phyloP scores from a whole-genome alignment of 768 basidiomycete genomes.

The Lanmaoa pseudosensibilis region DNA sequence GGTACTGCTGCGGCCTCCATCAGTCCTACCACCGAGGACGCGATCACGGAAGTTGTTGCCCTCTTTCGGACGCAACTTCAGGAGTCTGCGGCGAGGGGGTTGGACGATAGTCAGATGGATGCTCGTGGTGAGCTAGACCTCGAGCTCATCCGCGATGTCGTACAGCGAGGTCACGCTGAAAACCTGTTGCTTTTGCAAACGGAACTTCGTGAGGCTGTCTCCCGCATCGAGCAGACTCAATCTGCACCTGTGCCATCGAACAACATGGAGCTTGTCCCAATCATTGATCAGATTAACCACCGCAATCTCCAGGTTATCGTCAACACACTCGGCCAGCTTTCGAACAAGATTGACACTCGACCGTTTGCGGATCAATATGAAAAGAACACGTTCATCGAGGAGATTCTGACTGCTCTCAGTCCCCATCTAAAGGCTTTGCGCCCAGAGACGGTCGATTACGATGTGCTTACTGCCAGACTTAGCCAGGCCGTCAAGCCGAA shows the following conservation, averaged over 20 bases:
- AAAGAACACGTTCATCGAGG: constrained; percentile 62
- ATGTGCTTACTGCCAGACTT: constrained; percentile 69
- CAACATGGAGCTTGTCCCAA: constrained; percentile 37
- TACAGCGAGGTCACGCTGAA: constrained; percentile 68
- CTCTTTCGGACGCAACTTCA: constrained; percentile 69
- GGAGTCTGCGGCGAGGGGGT: constrained; percentile 54
- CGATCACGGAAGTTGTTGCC: constrained; percentile 64
- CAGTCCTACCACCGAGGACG: constrained; percentile 53
- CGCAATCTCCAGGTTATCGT: constrained; percentile 61
- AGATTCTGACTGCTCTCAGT: constrained; percentile 53
- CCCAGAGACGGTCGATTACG: constrained; percentile 74
- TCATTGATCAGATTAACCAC: constrained; percentile 59
- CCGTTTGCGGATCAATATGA: constrained; percentile 40
- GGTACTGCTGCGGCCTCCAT: constrained; percentile 31
- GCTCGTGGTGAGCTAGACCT: constrained; percentile 78
- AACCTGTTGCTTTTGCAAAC: constrained; percentile 55
- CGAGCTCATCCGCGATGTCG: constrained; percentile 66
- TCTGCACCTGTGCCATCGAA: constrained; percentile 11
- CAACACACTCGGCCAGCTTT: constrained; percentile 54
- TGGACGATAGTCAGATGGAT: constrained; percentile 66
- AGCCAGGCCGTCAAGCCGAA: constrained; percentile 87
- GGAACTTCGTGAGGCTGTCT: constrained; percentile 55
- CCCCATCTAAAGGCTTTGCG: constrained; percentile 64
- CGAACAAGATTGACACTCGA: constrained; percentile 35
- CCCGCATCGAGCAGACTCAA: constrained; percentile 39